Evolutionary conservation across 176 grass and related monocot genomes (phyloP).

Genomic region (Rhipidocladum racemiflorum): DNA sequence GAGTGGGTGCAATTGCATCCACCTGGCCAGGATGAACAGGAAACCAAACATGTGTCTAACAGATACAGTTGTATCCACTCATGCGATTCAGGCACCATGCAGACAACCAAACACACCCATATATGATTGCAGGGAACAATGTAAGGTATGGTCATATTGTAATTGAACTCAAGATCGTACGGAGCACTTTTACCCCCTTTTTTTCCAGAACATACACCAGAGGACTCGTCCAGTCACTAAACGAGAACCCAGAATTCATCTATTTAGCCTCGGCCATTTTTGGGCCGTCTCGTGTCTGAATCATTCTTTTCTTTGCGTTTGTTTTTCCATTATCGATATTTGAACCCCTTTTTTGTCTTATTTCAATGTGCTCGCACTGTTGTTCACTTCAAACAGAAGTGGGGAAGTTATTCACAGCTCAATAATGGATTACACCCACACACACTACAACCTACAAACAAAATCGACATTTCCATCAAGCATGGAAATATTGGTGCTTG

Average conservation of each 20-base stretch:
- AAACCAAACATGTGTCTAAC: too few relatives aligned
- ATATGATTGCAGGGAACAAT: background rate
- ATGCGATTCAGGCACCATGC: too few relatives aligned
- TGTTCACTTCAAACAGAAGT: conserved; percentile 24
- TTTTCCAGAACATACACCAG: background rate
- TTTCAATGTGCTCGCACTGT: background rate
- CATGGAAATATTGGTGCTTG: conserved; percentile 35
- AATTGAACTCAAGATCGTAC: background rate
- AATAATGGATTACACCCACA: conserved; percentile 20
- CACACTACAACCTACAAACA: conserved; percentile 44
- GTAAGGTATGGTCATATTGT: background rate
- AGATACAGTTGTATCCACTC: too few relatives aligned
- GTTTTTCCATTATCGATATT: conserved; percentile 9
- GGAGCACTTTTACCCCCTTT: background rate
- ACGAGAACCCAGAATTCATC: background rate
- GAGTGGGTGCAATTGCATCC: too few relatives aligned
- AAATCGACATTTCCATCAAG: conserved; percentile 48
- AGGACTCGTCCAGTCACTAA: background rate
- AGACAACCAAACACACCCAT: too few relatives aligned
- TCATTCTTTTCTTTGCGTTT: background rate
- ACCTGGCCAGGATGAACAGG: too few relatives aligned
- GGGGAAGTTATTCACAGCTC: conserved; percentile 46
- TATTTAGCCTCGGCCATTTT: background rate
- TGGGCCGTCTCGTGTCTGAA: background rate
- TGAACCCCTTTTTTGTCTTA: background rate